Percentiles rank a stretch among this genome's conserved stretches.
phyloP scores from a whole-genome alignment of 805 yeast species.

The Pichia membranifaciens region DNA sequence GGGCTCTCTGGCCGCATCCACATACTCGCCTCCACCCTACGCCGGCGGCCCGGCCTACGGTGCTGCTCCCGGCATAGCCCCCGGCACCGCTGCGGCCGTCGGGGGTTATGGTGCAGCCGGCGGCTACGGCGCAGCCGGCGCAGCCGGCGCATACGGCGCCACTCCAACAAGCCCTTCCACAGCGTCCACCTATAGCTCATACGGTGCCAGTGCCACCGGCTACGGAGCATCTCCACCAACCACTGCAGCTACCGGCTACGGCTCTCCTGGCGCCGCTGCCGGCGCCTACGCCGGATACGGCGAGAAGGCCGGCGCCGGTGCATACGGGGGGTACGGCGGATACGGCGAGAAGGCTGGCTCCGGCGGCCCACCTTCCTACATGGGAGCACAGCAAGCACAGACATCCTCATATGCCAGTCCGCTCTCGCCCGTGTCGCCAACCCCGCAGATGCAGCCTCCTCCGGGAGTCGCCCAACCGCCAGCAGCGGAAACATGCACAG shows the following conservation, averaged over 20 bases:
- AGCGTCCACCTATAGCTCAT: slow-evolving; percentile 32
- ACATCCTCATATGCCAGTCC: slow-evolving; percentile 2
- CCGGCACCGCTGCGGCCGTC: slow-evolving; percentile 29
- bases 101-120: slow-evolving; percentile 8
- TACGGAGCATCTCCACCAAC: slow-evolving; percentile 14
- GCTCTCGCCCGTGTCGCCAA: slow-evolving; percentile 7
- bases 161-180: slow-evolving; percentile 22
- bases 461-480: slow-evolving; percentile 18
- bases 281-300: slow-evolving; percentile 17
- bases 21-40: slow-evolving; percentile 17
- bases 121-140: slow-evolving; percentile 26
- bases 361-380: slow-evolving; percentile 24
- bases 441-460: slow-evolving; percentile 14
- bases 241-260: slow-evolving; percentile 29
- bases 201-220: slow-evolving; percentile 15
- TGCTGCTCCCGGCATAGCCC: slow-evolving; percentile 28
- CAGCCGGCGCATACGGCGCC: slow-evolving; percentile 34
- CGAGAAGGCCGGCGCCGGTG: slow-evolving; percentile 29
- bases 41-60: slow-evolving; percentile 28
- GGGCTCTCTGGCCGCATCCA: slow-evolving; percentile 22
- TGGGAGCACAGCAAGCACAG: neutral
- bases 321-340: slow-evolving; percentile 14
- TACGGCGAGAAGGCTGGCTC: slow-evolving; percentile 33
- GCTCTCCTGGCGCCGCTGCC: slow-evolving; percentile 22
- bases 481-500: slow-evolving; percentile 65